Percentiles rank a stretch among this genome's conserved stretches.
phyloP scores from a whole-genome alignment of 805 yeast species.

The Vanderwaltozyma polyspora region DNA sequence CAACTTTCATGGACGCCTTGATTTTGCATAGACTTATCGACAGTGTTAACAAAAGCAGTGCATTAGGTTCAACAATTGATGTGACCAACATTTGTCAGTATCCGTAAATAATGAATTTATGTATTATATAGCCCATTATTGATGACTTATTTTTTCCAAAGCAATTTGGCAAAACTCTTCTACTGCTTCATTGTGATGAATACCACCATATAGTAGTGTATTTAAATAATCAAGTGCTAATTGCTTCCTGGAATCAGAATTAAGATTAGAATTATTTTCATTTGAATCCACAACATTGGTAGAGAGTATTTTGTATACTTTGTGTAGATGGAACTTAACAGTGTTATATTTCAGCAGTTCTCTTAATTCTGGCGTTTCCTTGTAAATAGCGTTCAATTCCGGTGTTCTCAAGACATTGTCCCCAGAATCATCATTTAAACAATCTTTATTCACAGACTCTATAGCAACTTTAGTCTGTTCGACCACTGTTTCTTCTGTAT shows the following conservation, averaged over 20 bases:
- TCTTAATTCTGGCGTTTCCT: conserved; percentile 32
- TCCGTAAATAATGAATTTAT: conserved; percentile 1
- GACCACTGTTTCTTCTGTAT: conserved; percentile 5
- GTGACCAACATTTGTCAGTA: conserved; percentile 7
- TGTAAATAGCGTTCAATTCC: conserved; percentile 25
- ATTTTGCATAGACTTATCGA: conserved; percentile 19
- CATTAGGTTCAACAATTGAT: conserved; percentile 13
- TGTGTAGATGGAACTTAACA: conserved; percentile 44
- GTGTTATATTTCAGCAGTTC: conserved; percentile 34
- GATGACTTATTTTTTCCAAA: not conserved
- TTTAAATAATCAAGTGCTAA: conserved; percentile 48
- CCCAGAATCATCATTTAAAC: not conserved
- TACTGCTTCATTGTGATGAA: conserved; percentile 48
- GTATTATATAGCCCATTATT: not conserved
- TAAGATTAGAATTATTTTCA: conserved; percentile 14
- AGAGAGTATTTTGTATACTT: conserved; percentile 37
- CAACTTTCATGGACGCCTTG: conserved; percentile 21
- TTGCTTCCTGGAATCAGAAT: conserved; percentile 31
- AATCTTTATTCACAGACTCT: not conserved
- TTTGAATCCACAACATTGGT: conserved; percentile 10
- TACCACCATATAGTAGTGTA: conserved; percentile 46
- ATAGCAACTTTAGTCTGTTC: conserved; percentile 1
- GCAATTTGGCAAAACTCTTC: conserved; percentile 44
- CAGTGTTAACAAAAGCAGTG: conserved; percentile 18
- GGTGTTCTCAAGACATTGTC: conserved; percentile 3